Evolutionary conservation across 2,329 filamentous ascomycete genomes (phyloP).

Genomic region (Westerdykella ornata): DNA sequence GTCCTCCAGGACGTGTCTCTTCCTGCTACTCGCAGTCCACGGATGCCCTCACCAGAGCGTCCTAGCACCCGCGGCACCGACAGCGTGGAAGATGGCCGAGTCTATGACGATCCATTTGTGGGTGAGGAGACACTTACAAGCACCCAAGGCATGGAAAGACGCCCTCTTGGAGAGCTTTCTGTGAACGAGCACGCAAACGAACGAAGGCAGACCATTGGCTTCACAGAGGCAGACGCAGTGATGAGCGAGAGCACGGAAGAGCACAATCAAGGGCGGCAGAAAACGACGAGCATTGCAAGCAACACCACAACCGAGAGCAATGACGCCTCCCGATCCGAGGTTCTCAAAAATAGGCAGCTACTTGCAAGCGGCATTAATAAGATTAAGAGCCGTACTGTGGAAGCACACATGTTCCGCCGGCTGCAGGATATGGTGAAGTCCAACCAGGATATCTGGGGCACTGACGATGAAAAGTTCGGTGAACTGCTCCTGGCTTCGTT

Average conservation of each 20-base stretch:
- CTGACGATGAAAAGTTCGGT: conserved; percentile 64
- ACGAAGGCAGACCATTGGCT: conserved; percentile 27
- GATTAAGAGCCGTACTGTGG: conserved; percentile 64
- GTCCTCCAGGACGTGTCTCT: conserved; percentile 16
- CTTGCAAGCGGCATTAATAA: conserved; percentile 69
- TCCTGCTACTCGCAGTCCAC: conserved; percentile 21
- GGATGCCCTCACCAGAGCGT: conserved; percentile 29
- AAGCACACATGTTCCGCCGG: conserved; percentile 74
- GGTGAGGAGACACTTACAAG: conserved; percentile 27
- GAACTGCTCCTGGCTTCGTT: conserved; percentile 62
- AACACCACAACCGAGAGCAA: conserved; percentile 24
- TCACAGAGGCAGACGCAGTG: conserved; percentile 20
- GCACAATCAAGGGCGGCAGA: conserved; percentile 27
- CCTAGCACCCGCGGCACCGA: conserved; percentile 28
- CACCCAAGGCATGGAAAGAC: conserved; percentile 30
- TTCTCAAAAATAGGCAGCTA: conserved; percentile 48
- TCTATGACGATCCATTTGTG: conserved; percentile 50
- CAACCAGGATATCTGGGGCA: conserved; percentile 53
- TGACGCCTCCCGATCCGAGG: conserved; percentile 35
- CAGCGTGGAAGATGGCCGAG: conserved; percentile 41
- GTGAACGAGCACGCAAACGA: conserved; percentile 43
- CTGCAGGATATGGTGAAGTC: conserved; percentile 68
- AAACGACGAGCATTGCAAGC: conserved; percentile 35
- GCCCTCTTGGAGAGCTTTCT: conserved; percentile 46
- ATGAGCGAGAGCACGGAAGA: conserved; percentile 24